Base-by-base conservation (phyloP, 2,329 filamentous ascomycete genomes). In the Diaporthe helianthi region DNA sequence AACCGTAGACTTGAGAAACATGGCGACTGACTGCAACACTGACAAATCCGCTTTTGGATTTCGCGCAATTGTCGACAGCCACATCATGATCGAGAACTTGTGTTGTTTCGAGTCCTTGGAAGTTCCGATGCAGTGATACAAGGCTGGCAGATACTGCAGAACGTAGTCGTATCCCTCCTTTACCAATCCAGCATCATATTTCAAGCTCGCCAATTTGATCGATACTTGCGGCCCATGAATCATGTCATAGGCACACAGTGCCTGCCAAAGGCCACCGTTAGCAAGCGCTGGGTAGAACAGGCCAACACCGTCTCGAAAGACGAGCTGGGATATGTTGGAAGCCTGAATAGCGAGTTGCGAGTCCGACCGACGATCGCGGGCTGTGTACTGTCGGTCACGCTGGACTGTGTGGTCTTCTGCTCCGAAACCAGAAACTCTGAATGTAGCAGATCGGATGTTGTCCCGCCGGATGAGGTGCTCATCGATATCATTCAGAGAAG, bases 401-500 rank as follows among this genome's bases (percentile, higher is more conserved):
- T 15, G n/a, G 2, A 41, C 41, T 0, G 69, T 73, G n/a, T 75
- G 68, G 2, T 64, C 26, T 47, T 78, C 76, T 0, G 77, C 76
- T 0, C 77, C 77, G 26, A 76, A 79, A 1, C 74, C 72, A 1
- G 74, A 74, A 1, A 76, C 70, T 2, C 72, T 55, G 51, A 77
- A 76, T 0, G 54, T 64, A 82, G 73, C 91, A 78, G 69, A 92
- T 4, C 75, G 72, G 31, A 76, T 71, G 5, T 65, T 67, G 9
- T 77, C 75, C 2, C 77, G 70, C 2, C 68, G 13, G 0, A 74
- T 60, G 7, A 77, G 58, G 22, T 58, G 47, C 3, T 38, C 12
- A 17, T 69, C 19, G 24, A 41, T 19, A 12, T 17, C 46, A 0
- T 38, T 19, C 33, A 54, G 36, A 2, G 0, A 3, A 7, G 67